Evolutionary conservation across 495 filamentous ascomycete species (phyloP).

Genomic region (Annulohypoxylon nitens): DNA sequence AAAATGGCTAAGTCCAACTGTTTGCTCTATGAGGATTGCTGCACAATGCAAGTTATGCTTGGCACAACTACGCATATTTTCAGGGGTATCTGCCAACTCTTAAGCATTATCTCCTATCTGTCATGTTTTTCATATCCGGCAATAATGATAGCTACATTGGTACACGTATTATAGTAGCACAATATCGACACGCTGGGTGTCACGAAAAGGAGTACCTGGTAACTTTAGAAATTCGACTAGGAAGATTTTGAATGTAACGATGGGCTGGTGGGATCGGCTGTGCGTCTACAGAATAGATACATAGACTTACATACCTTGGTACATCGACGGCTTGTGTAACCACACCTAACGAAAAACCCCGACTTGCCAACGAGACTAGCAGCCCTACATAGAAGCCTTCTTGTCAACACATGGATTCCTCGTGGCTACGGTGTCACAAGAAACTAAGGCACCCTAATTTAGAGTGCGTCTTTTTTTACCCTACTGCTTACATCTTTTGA

Average conservation of each 20-base stretch:
- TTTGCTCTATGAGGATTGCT: not conserved
- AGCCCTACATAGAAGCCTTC: slow-evolving; percentile 29
- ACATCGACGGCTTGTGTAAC: slow-evolving; percentile 32
- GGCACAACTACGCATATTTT: not conserved
- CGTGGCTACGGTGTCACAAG: slow-evolving; percentile 42
- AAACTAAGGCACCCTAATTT: slow-evolving; percentile 45
- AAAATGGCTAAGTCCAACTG: not conserved
- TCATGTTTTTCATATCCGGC: not conserved
- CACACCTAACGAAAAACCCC: slow-evolving; percentile 40
- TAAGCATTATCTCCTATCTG: not conserved
- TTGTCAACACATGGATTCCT: slow-evolving; percentile 45
- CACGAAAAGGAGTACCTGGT: slow-evolving; percentile 21
- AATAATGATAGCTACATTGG: not conserved
- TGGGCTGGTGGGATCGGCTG: slow-evolving; percentile 34
- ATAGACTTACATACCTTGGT: slow-evolving; percentile 4
- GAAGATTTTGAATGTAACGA: slow-evolving; percentile 28
- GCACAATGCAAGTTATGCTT: slow-evolving; percentile 1
- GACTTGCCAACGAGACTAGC: slow-evolving; percentile 27
- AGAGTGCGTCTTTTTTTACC: slow-evolving; percentile 36
- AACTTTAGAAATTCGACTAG: slow-evolving; percentile 2
- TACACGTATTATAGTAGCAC: not conserved
- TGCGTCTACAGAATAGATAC: slow-evolving; percentile 33
- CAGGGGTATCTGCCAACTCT: not conserved
- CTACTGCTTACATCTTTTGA: slow-evolving; percentile 14
- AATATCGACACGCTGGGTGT: slow-evolving; percentile 25